These are phyloP conservation scores for Penicillium pulvis DNA, from an alignment of 495 filamentous ascomycete genomes.

Conservation along the genomic window DNA sequence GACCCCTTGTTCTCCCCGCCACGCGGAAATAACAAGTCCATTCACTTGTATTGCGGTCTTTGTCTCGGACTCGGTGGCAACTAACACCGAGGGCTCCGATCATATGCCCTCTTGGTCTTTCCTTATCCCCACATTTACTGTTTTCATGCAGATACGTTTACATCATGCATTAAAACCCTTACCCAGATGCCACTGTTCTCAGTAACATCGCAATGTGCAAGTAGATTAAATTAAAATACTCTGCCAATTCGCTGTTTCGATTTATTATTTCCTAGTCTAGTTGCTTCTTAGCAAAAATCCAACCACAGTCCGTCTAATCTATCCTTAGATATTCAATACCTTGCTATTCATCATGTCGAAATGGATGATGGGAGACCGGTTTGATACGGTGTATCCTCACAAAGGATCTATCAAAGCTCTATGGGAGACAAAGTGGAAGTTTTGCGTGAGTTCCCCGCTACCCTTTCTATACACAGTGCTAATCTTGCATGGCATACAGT, in stretches of 20 bases:
- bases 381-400: slow-evolving; percentile 52
- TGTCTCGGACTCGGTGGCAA: neutral
- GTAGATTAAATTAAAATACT: neutral
- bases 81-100: neutral
- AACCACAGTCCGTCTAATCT: neutral
- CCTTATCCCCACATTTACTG: neutral
- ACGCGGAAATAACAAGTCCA: neutral
- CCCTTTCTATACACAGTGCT: slow-evolving; percentile 1
- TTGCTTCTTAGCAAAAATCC: neutral
- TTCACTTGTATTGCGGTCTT: neutral
- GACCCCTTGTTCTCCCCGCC: neutral
- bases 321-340: neutral
- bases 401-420: slow-evolving; percentile 72
- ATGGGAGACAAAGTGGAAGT: slow-evolving; percentile 83
- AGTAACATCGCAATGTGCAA: neutral
- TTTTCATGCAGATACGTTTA: neutral
- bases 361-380: slow-evolving; percentile 44
- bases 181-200: neutral
- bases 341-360: slow-evolving; percentile 22
- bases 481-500: slow-evolving; percentile 40
- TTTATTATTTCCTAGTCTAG: neutral
- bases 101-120: neutral
- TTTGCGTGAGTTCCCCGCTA: slow-evolving; percentile 52
- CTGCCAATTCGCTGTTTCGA: neutral
- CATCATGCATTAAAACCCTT: neutral